Conservation (phyloP, 2,329 filamentous ascomycete genomes). For the Penicillium glabrum region DNA sequence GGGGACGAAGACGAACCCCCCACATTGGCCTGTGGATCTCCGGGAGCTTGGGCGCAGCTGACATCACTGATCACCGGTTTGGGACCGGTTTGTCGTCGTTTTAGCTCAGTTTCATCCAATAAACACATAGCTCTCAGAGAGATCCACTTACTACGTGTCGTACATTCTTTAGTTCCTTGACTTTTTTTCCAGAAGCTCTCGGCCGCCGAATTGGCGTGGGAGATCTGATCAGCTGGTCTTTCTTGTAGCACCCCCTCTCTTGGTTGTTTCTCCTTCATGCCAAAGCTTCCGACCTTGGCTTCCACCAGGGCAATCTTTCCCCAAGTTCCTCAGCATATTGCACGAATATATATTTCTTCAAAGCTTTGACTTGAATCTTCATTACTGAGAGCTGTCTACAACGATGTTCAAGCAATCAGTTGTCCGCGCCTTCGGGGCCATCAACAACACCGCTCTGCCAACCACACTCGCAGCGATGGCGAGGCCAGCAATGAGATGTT, state of each 20-base stretch:
- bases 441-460: not conserved
- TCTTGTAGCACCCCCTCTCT: not conserved
- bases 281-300: not conserved
- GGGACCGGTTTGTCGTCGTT: too few species aligned
- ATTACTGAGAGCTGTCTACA: not conserved
- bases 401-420: not conserved
- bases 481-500: not conserved
- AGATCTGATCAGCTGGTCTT: not conserved
- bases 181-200: not conserved
- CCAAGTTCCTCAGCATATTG: not conserved
- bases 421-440: not conserved
- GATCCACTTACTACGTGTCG: not conserved
- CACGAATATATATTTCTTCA: too few species aligned
- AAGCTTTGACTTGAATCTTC: too few species aligned
- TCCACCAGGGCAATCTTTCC: not conserved
- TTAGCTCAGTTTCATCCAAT: not conserved
- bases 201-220: not conserved
- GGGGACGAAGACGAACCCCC: too few species aligned
- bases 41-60: too few species aligned
- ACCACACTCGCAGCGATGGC: not conserved
- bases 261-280: not conserved
- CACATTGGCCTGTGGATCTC: too few species aligned
- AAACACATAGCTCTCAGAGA: not conserved
- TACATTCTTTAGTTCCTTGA: not conserved
- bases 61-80: too few species aligned